Conservation (phyloP, 805 yeast species). For the Wickerhamomyces ciferrii region DNA sequence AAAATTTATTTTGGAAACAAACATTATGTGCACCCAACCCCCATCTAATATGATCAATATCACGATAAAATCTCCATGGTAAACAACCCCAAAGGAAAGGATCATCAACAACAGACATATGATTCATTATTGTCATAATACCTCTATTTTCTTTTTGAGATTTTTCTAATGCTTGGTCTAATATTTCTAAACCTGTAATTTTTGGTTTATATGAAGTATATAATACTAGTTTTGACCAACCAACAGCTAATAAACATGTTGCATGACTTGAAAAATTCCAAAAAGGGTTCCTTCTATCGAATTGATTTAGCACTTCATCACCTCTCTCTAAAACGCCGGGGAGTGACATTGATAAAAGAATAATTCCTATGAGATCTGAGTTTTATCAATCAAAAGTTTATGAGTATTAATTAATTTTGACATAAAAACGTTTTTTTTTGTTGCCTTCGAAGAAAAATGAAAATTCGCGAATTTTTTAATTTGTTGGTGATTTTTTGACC, state of each 20-base stretch:
- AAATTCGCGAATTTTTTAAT: neutral
- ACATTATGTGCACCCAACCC: constrained; percentile 91
- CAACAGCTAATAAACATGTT: constrained; percentile 63
- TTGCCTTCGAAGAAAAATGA: too few species aligned
- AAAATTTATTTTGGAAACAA: constrained; percentile 58
- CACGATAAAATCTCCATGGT: constrained; percentile 62
- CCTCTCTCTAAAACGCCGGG: constrained; percentile 68
- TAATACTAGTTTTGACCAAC: constrained; percentile 56
- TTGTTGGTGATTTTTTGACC: neutral
- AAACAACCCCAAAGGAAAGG: constrained; percentile 86
- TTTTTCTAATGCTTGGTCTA: constrained; percentile 58
- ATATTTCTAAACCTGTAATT: constrained; percentile 54
- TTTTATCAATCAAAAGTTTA: too few species aligned
- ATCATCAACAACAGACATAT: constrained; percentile 88
- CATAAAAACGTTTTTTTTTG: neutral
- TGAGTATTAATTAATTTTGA: neutral
- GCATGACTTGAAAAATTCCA: constrained; percentile 71
- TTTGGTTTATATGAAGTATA: constrained; percentile 59
- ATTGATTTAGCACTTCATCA: constrained; percentile 58
- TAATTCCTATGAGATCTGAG: too few species aligned
- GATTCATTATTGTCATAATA: constrained; percentile 84
- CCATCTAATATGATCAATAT: constrained; percentile 77
- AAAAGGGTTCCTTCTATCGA: constrained; percentile 49
- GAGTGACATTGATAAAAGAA: too few species aligned
- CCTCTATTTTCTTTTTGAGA: constrained; percentile 69